phyloP scores from a whole-genome alignment of 257 asterid species.

The Sherardia arvensis region DNA sequence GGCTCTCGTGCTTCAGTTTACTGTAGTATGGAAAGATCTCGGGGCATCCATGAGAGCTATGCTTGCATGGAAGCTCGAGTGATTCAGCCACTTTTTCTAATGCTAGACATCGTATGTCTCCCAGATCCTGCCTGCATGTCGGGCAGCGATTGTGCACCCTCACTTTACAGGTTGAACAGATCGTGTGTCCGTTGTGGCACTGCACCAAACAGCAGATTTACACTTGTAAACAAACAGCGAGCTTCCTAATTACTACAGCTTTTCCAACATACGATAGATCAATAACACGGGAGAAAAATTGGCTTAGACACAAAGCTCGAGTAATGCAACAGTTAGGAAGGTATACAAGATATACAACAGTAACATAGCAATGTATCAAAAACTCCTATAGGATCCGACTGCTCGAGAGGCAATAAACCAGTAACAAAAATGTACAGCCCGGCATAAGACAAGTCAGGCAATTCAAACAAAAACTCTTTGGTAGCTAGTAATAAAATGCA shows the following conservation, averaged over 20 bases:
- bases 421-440: neutral
- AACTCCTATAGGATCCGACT: neutral
- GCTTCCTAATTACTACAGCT: neutral
- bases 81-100: slow-evolving; percentile 91
- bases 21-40: slow-evolving; percentile 88
- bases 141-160: slow-evolving; percentile 87
- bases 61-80: slow-evolving; percentile 87
- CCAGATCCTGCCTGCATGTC: slow-evolving; percentile 86
- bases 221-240: no score
- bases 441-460: no score
- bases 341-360: neutral
- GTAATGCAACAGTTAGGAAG: neutral
- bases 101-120: slow-evolving; percentile 89
- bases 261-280: neutral
- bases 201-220: slow-evolving; percentile 22
- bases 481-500: no score
- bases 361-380: no score
- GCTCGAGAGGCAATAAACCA: neutral
- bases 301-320: neutral
- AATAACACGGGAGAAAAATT: neutral
- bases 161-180: slow-evolving; percentile 79
- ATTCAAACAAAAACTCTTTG: no score
- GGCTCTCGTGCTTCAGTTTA: slow-evolving; percentile 72
- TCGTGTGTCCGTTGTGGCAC: slow-evolving; percentile 87
- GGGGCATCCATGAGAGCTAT: slow-evolving; percentile 64